Base-by-base conservation (phyloP, 2,329 filamentous ascomycete genomes). In the Aureobasidium sp. region DNA sequence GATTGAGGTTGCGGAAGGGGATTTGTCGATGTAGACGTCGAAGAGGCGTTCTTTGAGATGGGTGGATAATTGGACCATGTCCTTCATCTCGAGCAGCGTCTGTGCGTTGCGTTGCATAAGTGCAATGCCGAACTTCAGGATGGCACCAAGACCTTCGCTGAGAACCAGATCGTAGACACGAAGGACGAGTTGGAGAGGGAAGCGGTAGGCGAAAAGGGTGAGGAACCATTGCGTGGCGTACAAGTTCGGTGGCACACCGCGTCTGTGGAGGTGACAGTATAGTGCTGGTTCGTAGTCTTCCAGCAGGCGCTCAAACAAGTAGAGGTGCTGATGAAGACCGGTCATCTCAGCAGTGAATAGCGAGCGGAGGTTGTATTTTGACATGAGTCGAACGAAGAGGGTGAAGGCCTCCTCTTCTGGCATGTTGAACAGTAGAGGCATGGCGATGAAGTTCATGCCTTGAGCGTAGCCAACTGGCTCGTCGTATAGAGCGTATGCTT, bases 161-260 rank as follows among this genome's bases (percentile, higher is more conserved):
- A 99, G 80, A 55, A 99, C 94, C 60, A 99, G 78, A 71, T 99
- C 94, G 74, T 97, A 99, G 54, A 99, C 95, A 33, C 94, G 89
- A 61, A 99, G 85, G 7, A 99, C 94, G 10, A 99, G 84, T 71
- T 99, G 94, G 8, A 99, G 81, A 9, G 94, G 94, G 73, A 99
- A 99, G 43, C 95, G 89, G 73, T 99, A 99, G 33, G 93, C 91
- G 70, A 99, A 99, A n/a, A 99, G 81, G 0, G 94, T 99, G 53
- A 99, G 81, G 75, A 99, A 99, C 94, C 94, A 99, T 73, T 99
- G 94, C 0, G 94, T 99, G 46, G 94, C 94, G 71, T 99, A 99
- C 9, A 99, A 81, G 70, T 96, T 90, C 0, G 94, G 88, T 9
- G 88, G 88, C 59, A 99, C 94, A 65, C 90, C 87, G 60, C 89